Percentiles rank a stretch among this genome's conserved stretches.
Conservation (phyloP, 495 filamentous ascomycete species). For the Trichoderma erinaceum region DNA sequence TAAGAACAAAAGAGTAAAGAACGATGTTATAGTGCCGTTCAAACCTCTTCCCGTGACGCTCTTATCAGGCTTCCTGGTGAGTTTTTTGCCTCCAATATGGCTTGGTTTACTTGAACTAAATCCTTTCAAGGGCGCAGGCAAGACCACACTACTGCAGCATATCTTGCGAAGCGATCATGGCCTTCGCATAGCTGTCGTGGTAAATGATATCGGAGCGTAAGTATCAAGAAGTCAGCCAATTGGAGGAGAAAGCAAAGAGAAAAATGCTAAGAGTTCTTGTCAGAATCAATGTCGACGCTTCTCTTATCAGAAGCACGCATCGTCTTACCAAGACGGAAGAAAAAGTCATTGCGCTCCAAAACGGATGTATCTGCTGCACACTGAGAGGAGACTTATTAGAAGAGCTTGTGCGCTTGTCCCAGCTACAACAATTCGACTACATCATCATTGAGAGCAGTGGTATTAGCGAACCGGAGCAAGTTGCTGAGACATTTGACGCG, state of each 20-base stretch:
- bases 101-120: background rate
- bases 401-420: constrained; percentile 46
- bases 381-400: constrained; percentile 51
- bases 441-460: constrained; percentile 56
- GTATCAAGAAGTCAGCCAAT: constrained; percentile 15
- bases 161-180: constrained; percentile 50
- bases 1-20: background rate
- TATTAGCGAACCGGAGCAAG: constrained; percentile 58
- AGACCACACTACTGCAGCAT: constrained; percentile 52
- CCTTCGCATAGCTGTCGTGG: constrained; percentile 49
- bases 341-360: constrained; percentile 54
- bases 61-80: constrained; percentile 13
- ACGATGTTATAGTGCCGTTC: background rate
- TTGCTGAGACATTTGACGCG: constrained; percentile 52
- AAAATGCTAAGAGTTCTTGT: background rate
- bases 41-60: constrained; percentile 13
- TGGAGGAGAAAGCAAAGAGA: background rate
- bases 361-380: constrained; percentile 59
- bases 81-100: background rate
- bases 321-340: constrained; percentile 43
- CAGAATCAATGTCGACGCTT: constrained; percentile 51
- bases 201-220: constrained; percentile 52
- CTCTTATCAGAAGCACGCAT: constrained; percentile 47
- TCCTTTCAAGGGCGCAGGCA: constrained; percentile 44
- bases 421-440: constrained; percentile 47